Percentiles rank a stretch among this genome's conserved stretches.
These are phyloP conservation scores for Arthrobotrys megalospora DNA, from an alignment of 2,329 filamentous ascomycete genomes.

Conservation along the genomic window DNA sequence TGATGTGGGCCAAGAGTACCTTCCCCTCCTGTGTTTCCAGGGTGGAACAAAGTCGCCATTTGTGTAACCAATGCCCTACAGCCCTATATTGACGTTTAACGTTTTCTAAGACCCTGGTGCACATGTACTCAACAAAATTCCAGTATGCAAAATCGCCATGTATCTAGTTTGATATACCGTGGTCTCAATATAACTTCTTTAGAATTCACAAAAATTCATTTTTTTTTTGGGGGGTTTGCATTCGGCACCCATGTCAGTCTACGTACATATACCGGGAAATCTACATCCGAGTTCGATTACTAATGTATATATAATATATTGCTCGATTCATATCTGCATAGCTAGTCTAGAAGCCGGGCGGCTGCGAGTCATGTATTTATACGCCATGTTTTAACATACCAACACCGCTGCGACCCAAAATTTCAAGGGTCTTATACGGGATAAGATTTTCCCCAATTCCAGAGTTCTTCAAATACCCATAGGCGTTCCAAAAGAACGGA, in stretches of 20 bases:
- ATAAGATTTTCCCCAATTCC: not conserved
- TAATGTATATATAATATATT: not conserved
- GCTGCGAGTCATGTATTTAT: not conserved
- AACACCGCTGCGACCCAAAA: not conserved
- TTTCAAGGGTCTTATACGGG: constrained; percentile 12
- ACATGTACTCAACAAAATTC: too few relatives aligned
- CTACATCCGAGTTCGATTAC: constrained; percentile 1
- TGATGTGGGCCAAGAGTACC: too few relatives aligned
- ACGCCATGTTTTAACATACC: not conserved
- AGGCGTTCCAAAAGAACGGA: constrained; percentile 12
- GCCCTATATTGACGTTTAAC: too few relatives aligned
- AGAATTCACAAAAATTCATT: too few relatives aligned
- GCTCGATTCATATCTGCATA: not conserved
- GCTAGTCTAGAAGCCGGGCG: not conserved
- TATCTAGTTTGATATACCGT: too few relatives aligned
- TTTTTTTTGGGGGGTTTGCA: too few relatives aligned
- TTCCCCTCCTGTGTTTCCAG: too few relatives aligned
- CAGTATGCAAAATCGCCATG: too few relatives aligned
- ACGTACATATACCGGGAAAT: not conserved
- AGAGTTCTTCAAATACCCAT: constrained; percentile 2
- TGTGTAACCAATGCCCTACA: too few relatives aligned
- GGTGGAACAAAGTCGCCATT: too few relatives aligned
- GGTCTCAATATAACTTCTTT: too few relatives aligned
- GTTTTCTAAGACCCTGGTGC: too few relatives aligned
- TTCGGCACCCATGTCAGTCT: not conserved